Base-by-base conservation (phyloP, 2,329 filamentous ascomycete species). In the Orbilia brochopaga region DNA sequence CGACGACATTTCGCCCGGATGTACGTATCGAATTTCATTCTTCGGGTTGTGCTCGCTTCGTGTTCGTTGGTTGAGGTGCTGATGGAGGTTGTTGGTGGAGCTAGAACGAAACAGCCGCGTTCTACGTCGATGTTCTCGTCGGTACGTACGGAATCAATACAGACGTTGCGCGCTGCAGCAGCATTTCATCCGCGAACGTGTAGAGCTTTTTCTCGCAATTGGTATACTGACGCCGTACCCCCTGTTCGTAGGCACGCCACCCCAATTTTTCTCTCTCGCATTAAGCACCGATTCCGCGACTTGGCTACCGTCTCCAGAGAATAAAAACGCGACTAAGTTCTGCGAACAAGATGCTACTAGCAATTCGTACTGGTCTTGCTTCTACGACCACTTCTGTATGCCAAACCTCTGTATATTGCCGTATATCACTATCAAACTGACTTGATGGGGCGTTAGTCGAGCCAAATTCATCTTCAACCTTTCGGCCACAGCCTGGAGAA, bases 61-160 rank as follows among this genome's bases (percentile, higher is more conserved):
- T 19, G 7, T n/a, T 35, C 10, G 4, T 52, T 57, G 35, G 61
- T 53, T 19, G 56, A 24, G 8, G 3, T n/a, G 4, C 51, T 57
- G 35, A 61, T 53, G 13, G 56, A 24, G 8, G 3, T n/a, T 40
- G 3, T 17, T 51, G 48, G 21, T 10, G 24, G 35, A 10, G 21
- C 15, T 52, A 70, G 66, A 65, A 65, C 19, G 37, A 72, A 32
- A 60, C 67, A 5, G 67, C 64, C 37, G 60, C 60, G 3, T 72
- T 65, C 44, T 72, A 56, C 17, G 67, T 72, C 4, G 67, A 72
- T 40, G 67, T 72, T 6, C 67, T 72, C 17, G 67, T 72, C 23
- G 67, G 67, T 72, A 56, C 51, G 67, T n/a, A 44, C n/a, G 27
- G 27, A 32, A 32, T 32, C 27, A 4, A 8, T 8, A 32, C 27